phyloP scores from a whole-genome alignment of 345 rosid genomes.

The Populus simonii region DNA sequence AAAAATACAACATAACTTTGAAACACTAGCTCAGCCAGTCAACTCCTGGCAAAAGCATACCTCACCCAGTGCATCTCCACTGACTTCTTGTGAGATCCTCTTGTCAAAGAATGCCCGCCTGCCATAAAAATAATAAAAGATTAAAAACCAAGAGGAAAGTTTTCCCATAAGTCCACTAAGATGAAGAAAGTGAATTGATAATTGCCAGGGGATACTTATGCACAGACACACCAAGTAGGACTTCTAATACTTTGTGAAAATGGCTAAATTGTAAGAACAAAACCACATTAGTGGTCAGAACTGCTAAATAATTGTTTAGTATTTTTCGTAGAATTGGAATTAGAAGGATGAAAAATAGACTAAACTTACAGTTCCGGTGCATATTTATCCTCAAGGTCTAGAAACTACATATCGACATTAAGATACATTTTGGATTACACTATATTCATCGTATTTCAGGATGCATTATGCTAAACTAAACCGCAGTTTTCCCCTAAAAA shows the following conservation, averaged over 20 bases:
- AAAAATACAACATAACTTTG: neutral
- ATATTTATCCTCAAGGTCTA: neutral
- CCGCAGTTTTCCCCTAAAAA: neutral
- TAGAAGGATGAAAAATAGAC: neutral
- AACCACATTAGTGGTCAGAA: neutral
- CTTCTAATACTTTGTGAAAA: neutral
- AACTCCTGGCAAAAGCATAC: conserved; percentile 19
- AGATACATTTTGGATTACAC: neutral
- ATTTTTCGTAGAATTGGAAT: neutral
- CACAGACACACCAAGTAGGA: too few species aligned
- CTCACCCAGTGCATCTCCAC: conserved; percentile 74
- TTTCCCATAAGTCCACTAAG: neutral
- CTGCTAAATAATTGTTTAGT: neutral
- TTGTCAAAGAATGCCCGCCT: conserved; percentile 68
- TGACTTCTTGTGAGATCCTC: conserved; percentile 81
- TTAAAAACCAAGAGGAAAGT: neutral
- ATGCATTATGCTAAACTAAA: neutral
- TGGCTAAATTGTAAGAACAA: neutral
- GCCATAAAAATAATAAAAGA: neutral
- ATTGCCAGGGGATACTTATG: neutral
- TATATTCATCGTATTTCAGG: neutral
- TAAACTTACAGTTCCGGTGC: neutral
- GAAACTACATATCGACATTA: neutral
- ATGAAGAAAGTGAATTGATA: neutral
- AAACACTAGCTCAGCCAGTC: neutral